Base-by-base conservation (phyloP, 1,139 yeast species). In the Debaryomyces fabryi region DNA sequence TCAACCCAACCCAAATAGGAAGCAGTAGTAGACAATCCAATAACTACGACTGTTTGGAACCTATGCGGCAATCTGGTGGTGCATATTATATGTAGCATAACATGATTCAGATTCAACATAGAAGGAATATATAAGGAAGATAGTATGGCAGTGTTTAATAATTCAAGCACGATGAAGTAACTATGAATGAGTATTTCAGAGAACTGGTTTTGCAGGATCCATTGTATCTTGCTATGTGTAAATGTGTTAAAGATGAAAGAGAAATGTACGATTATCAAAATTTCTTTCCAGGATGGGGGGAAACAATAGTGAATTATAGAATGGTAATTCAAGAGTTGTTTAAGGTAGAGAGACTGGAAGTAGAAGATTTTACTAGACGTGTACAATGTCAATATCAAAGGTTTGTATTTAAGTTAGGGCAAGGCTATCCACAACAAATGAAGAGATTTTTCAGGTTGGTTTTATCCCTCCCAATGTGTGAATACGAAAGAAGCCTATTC, bases 261-360 rank as follows among this genome's bases (percentile, higher is more conserved):
- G 48, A 39, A 18, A 45, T 38, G 48, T 44, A 44, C 21, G 27
- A n/a, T 44, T 29, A 21, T 27, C 47, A 51, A 47, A 49, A 15
- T 18, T 33, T 33, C 15, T 33, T 33, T 15, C 21, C 18, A 12
- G 37, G 18, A 18, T 33, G 18, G 18, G 21, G 8, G 9, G 6
- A n/a, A n/a, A 12, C 6, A 10, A 16, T 21, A 3, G 18, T 33
- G 37, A 33, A 15, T 15, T 33, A 18, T 10, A 12, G 37, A 33
- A 33, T 33, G 18, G n/a, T 33, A 18, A 33, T 33, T 33, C 37
- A 33, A 8, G 21, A 33, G 12, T 33, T 33, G 21, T 33, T 33
- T 18, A 13, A 15, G 15, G 18, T 33, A 33, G 37, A 33, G 18
- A 18, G 21, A 8, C 12, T 4, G 9, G 21, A 16, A 12, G 21